Percentiles rank a stretch among this genome's conserved stretches.
phyloP scores from a whole-genome alignment of 1,284 basidiomycete genomes.

The Leccinum griseonigrum region DNA sequence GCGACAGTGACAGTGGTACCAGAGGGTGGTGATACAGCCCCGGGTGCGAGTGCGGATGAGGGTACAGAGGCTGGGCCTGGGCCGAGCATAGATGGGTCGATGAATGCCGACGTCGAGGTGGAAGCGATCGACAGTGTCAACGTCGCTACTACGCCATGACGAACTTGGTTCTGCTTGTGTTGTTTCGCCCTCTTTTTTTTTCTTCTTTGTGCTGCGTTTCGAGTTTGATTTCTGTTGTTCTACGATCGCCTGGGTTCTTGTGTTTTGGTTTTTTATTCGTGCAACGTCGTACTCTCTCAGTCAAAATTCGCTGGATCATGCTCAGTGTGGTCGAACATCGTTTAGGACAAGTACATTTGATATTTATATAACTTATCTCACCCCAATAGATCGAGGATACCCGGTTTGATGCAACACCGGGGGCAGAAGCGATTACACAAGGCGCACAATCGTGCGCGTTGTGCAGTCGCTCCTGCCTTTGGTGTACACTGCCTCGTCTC shows the following conservation, averaged over 20 bases:
- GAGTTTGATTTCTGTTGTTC: neutral
- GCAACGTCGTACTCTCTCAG: no score
- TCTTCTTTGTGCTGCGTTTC: neutral
- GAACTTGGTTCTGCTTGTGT: neutral
- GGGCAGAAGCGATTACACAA: no score
- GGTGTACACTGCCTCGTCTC: no score
- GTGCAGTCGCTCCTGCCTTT: no score
- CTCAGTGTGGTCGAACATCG: no score
- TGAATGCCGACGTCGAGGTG: neutral
- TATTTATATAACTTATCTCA: no score
- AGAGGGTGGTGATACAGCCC: neutral
- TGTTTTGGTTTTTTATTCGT: neutral
- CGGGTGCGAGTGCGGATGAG: neutral
- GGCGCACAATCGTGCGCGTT: no score
- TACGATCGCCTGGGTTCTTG: neutral
- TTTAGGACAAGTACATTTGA: no score
- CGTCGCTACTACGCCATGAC: constrained; percentile 13
- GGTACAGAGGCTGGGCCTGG: neutral
- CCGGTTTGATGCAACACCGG: no score
- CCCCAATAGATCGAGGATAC: no score
- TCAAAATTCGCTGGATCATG: no score
- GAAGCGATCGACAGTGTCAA: neutral
- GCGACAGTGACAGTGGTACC: neutral
- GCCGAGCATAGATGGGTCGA: neutral
- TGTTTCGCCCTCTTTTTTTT: neutral